A percentile compares a stretch with the other conserved stretches of the same genome.
Conservation (phyloP, 495 filamentous ascomycete genomes). For the Talaromyces trachyspermus region DNA sequence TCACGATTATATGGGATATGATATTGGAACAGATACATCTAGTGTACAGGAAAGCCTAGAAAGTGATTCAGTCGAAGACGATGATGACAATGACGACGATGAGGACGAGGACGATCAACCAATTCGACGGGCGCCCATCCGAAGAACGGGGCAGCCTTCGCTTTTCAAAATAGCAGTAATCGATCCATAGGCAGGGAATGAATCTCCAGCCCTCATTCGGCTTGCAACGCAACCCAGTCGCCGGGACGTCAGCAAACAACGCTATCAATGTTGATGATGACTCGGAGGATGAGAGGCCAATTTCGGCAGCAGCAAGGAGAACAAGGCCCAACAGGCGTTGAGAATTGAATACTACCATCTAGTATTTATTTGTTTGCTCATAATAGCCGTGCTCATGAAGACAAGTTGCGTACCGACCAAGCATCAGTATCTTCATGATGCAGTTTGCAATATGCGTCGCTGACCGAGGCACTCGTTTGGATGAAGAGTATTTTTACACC, state of each 20-base stretch:
- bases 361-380: not conserved
- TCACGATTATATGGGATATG: constrained; percentile 5
- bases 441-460: too few species aligned
- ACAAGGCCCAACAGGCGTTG: constrained; percentile 2
- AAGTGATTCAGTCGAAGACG: constrained; percentile 3
- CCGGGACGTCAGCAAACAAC: constrained; percentile 14
- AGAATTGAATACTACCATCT: not conserved
- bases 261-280: constrained; percentile 23
- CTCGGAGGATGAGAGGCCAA: constrained; percentile 32
- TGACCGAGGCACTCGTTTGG: too few species aligned
- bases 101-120: constrained; percentile 22
- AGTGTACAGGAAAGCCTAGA: constrained; percentile 1
- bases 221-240: not conserved
- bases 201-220: too few species aligned
- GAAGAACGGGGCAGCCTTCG: constrained; percentile 12
- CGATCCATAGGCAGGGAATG: too few species aligned
- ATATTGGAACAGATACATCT: not conserved
- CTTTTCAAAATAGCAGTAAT: not conserved
- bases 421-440: too few species aligned
- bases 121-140: constrained; percentile 15
- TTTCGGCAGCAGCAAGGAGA: constrained; percentile 23
- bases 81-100: constrained; percentile 14
- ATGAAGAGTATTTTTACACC: too few species aligned
- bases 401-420: too few species aligned
- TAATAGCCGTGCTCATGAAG: too few species aligned